Conservation (phyloP, 768 basidiomycete genomes). For the Polyporus arcularius region DNA sequence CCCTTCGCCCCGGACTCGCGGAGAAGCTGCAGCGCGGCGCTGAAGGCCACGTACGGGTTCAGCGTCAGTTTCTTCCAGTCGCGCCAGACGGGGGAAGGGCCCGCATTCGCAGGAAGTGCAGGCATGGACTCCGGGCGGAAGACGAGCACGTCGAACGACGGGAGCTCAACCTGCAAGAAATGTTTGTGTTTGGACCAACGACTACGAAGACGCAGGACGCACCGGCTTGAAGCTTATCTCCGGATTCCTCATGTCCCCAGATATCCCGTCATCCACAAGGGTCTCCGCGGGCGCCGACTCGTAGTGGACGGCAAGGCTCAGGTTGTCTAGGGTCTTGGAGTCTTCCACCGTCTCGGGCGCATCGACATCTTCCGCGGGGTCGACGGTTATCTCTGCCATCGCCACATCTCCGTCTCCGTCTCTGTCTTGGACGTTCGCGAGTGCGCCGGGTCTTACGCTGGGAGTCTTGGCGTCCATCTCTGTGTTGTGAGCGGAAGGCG, state of each 20-base stretch:
- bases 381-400: neutral
- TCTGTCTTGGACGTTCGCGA: neutral
- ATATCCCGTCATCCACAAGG: conserved; percentile 5
- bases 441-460: no score
- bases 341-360: no score
- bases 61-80: conserved; percentile 1
- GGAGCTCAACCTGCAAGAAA: conserved; percentile 2
- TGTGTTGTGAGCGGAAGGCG: neutral
- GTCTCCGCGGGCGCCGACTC: neutral
- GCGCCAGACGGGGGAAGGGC: neutral
- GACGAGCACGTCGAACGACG: conserved; percentile 3
- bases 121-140: conserved; percentile 1
- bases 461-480: neutral
- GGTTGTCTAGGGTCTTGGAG: neutral
- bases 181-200: no score
- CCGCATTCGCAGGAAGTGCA: no score
- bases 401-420: neutral
- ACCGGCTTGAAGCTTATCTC: conserved; percentile 3
- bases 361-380: neutral
- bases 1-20: neutral
- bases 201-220: no score
- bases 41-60: conserved; percentile 1
- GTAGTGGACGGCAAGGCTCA: neutral
- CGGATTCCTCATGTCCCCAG: neutral
- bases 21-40: neutral